Conservation (phyloP, 1,284 basidiomycete genomes). For the Sphaerobolus stellatus region DNA sequence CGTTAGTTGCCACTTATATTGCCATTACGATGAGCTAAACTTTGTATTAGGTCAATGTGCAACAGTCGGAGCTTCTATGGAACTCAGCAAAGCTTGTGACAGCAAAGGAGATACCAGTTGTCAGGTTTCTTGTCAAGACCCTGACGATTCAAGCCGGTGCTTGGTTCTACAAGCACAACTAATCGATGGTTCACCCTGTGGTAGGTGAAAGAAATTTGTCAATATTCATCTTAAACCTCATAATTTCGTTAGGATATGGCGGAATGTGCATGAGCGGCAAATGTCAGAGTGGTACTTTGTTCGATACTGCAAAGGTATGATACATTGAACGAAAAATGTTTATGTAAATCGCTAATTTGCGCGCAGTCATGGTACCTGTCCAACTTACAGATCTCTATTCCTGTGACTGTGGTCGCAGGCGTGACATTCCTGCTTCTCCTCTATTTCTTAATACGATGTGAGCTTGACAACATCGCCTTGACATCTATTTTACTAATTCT, state of each 20-base stretch:
- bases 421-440: constrained; percentile 58
- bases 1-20: constrained; percentile 41
- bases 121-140: constrained; percentile 80
- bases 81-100: constrained; percentile 66
- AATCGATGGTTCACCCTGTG: constrained; percentile 85
- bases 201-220: constrained; percentile 37
- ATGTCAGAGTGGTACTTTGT: constrained; percentile 64
- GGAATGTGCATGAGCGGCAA: constrained; percentile 66
- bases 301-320: constrained; percentile 63
- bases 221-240: constrained; percentile 4
- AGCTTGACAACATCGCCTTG: background rate
- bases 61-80: constrained; percentile 67
- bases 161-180: constrained; percentile 74
- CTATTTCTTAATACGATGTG: constrained; percentile 25
- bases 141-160: constrained; percentile 61
- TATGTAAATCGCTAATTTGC: constrained; percentile 1
- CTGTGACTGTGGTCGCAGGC: constrained; percentile 72
- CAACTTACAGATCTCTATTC: constrained; percentile 80
- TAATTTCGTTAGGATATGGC: constrained; percentile 53
- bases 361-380: constrained; percentile 65
- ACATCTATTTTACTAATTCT: background rate
- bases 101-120: constrained; percentile 65
- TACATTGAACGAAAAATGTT: background rate
- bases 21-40: constrained; percentile 11
- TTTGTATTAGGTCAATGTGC: constrained; percentile 69